Conservation (phyloP, 441 rosid species). For the Populus hybrid region DNA sequence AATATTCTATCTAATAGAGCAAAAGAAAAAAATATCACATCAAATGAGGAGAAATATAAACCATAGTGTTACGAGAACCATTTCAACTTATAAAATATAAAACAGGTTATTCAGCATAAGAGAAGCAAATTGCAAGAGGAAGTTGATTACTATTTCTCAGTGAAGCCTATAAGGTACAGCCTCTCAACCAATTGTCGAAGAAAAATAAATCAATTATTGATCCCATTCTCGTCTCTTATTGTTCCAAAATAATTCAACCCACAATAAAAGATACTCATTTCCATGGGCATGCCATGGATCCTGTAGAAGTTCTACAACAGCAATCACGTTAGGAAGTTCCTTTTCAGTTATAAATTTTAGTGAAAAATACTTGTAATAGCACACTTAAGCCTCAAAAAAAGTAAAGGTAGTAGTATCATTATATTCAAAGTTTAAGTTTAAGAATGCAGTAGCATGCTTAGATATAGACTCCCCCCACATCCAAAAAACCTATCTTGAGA, state of each 20-base stretch:
- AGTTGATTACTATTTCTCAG: neutral
- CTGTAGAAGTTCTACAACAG: neutral
- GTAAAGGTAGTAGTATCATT: neutral
- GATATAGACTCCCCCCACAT: neutral
- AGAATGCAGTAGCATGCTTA: neutral
- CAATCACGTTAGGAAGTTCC: neutral
- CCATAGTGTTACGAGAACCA: neutral
- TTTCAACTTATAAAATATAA: neutral
- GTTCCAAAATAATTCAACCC: neutral
- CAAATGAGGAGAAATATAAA: neutral
- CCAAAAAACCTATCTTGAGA: neutral
- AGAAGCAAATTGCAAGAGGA: neutral
- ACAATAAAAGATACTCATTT: neutral
- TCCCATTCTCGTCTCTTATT: neutral
- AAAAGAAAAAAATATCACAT: neutral
- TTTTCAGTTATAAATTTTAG: neutral
- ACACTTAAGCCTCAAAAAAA: neutral
- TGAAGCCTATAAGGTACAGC: neutral
- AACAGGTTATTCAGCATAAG: neutral
- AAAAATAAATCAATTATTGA: neutral
- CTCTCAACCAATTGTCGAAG: neutral
- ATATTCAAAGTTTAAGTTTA: neutral
- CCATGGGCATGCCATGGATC: neutral
- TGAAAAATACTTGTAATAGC: neutral
- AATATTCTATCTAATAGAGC: neutral